Conservation (phyloP, 345 rosid genomes). For the Boechera retrofracta region DNA sequence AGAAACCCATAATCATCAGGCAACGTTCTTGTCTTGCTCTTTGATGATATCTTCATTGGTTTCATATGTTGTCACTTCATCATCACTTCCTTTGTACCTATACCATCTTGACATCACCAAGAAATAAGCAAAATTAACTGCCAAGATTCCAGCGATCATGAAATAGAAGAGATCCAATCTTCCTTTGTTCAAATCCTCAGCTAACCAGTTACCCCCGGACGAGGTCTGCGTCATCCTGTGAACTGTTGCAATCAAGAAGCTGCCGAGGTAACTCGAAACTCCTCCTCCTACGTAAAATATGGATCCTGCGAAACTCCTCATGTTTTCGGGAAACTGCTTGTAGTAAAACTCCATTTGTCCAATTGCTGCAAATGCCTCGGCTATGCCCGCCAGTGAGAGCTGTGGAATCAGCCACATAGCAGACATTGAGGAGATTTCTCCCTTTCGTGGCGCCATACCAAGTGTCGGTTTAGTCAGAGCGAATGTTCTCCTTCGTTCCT, state of each 20-base stretch:
- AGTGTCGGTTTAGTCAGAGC: constrained; percentile 57
- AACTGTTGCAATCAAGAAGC: constrained; percentile 46
- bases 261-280: constrained; percentile 48
- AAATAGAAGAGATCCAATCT: constrained; percentile 52
- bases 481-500: constrained; percentile 49
- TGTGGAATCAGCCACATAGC: constrained; percentile 64
- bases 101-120: constrained; percentile 48
- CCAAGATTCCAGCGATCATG: constrained; percentile 47
- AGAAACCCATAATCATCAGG: constrained; percentile 17
- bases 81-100: constrained; percentile 50
- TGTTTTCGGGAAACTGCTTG: constrained; percentile 64
- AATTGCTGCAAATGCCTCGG: constrained; percentile 53
- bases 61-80: constrained; percentile 23
- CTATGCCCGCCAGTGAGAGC: constrained; percentile 54
- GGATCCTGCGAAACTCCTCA: constrained; percentile 57
- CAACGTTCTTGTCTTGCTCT: constrained; percentile 39
- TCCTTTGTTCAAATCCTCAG: constrained; percentile 55
- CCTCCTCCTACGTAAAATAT: constrained; percentile 45
- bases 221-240: constrained; percentile 42
- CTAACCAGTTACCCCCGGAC: constrained; percentile 43
- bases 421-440: constrained; percentile 62
- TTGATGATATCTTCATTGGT: constrained; percentile 34
- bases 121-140: constrained; percentile 46
- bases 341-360: constrained; percentile 59
- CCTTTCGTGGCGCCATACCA: constrained; percentile 50